A percentile compares a stretch with the other conserved stretches of the same genome.
phyloP scores from a whole-genome alignment of 495 filamentous ascomycete genomes.

The Aeminium ludgeri region DNA sequence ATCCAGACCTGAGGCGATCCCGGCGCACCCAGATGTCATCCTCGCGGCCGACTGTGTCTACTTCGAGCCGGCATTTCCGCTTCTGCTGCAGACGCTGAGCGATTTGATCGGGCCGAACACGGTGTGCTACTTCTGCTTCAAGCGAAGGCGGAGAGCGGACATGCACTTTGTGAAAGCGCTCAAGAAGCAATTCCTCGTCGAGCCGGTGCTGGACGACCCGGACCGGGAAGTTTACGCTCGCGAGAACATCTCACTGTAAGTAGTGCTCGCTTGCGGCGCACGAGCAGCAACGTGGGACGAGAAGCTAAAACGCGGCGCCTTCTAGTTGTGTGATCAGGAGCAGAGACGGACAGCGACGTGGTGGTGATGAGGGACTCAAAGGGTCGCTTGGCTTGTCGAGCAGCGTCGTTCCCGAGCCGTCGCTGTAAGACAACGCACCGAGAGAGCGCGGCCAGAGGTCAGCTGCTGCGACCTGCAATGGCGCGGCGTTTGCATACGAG shows the following conservation, averaged over 20 bases:
- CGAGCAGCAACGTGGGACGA: not conserved
- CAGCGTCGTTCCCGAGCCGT: too few relatives aligned
- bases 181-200: constrained; percentile 29
- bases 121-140: constrained; percentile 86
- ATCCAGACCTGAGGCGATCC: constrained; percentile 27
- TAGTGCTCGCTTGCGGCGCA: not conserved
- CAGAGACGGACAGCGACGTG: too few relatives aligned
- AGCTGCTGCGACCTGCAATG: too few relatives aligned
- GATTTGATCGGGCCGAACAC: constrained; percentile 33
- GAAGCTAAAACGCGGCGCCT: too few relatives aligned
- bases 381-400: too few relatives aligned
- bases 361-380: not conserved
- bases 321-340: too few relatives aligned
- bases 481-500: too few relatives aligned
- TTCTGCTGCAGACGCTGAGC: constrained; percentile 60
- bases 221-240: constrained; percentile 24
- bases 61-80: constrained; percentile 85
- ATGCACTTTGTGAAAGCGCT: constrained; percentile 31
- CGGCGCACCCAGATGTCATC: constrained; percentile 54
- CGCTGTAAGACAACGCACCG: too few relatives aligned
- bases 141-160: constrained; percentile 53
- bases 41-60: constrained; percentile 86
- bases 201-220: constrained; percentile 29
- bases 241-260: constrained; percentile 34
- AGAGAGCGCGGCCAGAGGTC: too few relatives aligned